Evolutionary conservation across 2,329 filamentous ascomycete species (phyloP), one percentile per base, ranked within the genome.

Genomic region (Elsinoe ampelina): DNA sequence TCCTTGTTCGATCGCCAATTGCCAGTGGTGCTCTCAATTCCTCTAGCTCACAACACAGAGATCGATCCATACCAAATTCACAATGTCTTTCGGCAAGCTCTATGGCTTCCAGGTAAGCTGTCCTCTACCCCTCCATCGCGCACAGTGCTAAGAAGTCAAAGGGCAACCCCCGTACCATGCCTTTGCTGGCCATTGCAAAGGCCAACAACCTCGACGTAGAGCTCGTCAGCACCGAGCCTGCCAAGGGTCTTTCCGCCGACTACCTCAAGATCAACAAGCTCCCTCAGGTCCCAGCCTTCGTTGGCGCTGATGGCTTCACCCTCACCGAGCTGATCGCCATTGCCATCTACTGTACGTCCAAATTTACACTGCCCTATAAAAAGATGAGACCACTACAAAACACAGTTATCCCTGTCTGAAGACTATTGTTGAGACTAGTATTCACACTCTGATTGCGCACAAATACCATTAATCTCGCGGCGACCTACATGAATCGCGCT

Each of bases 381-480:
- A 89, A 87, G 89, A 92, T 82, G 85, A 86, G 77, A 79, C 69
- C 79, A 77, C 62, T 82, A 80, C 85, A 79, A 72, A 79, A 72
- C 70, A 70, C 86, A 93, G 89, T 95, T 95, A 95, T 95, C 89
- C 92, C 92, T 96, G 89, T 87, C 92, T 93, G 88, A 96, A 95
- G 74, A 77, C 77, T 72, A 75, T 73, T 96, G 91, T 95, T 90
- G 91, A 95, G 82, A 83, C 79, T 19, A 75, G 66, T 69, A 75
- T 79, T 86, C 89, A 92, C 83, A 87, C 86, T 89, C 85, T 89
- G 85, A 90, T 42, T 58, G 60, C 64, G 61, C 32, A 19, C 59
- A 63, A 47, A 62, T 55, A 30, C 34, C 48, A 58, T 60, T 60
- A 69, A 63, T 70, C 8, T 30, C 26, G 63, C 61, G 19, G 32